phyloP scores from a whole-genome alignment of 2,329 filamentous ascomycete genomes.

The Cytospora paraplurivora region DNA sequence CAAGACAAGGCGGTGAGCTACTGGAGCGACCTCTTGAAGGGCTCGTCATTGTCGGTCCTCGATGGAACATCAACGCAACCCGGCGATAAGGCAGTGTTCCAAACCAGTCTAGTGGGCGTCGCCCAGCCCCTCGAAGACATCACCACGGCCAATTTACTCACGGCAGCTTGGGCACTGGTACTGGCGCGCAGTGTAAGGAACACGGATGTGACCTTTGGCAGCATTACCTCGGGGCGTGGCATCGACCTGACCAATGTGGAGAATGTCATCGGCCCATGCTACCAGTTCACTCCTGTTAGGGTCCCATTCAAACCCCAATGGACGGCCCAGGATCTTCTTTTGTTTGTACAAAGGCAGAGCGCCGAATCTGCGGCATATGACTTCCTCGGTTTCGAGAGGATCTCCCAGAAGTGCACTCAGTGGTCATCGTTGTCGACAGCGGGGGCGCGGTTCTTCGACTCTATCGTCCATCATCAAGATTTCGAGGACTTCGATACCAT shows the following conservation, averaged over 20 bases:
- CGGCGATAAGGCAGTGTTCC: slow-evolving; percentile 28
- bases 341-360: slow-evolving; percentile 38
- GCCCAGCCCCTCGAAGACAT: slow-evolving; percentile 39
- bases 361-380: slow-evolving; percentile 38
- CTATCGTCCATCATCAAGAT: slow-evolving; percentile 43
- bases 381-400: slow-evolving; percentile 39
- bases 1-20: slow-evolving; percentile 41
- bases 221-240: slow-evolving; percentile 46
- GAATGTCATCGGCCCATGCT: slow-evolving; percentile 47
- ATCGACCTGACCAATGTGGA: slow-evolving; percentile 41
- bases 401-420: slow-evolving; percentile 39
- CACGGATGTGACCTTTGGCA: slow-evolving; percentile 45
- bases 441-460: slow-evolving; percentile 37
- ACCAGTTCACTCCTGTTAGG: slow-evolving; percentile 48
- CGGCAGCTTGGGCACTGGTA: slow-evolving; percentile 46
- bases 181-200: slow-evolving; percentile 40
- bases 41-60: slow-evolving; percentile 41
- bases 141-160: slow-evolving; percentile 46
- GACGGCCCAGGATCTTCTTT: slow-evolving; percentile 39
- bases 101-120: slow-evolving; percentile 28
- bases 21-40: slow-evolving; percentile 45
- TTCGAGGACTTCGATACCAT: slow-evolving; percentile 46
- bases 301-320: slow-evolving; percentile 40
- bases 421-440: slow-evolving; percentile 38
- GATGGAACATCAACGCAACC: slow-evolving; percentile 1